Base-by-base conservation (phyloP, 2,329 filamentous ascomycete species). In the Arthrobotrys pseudoclavata region DNA sequence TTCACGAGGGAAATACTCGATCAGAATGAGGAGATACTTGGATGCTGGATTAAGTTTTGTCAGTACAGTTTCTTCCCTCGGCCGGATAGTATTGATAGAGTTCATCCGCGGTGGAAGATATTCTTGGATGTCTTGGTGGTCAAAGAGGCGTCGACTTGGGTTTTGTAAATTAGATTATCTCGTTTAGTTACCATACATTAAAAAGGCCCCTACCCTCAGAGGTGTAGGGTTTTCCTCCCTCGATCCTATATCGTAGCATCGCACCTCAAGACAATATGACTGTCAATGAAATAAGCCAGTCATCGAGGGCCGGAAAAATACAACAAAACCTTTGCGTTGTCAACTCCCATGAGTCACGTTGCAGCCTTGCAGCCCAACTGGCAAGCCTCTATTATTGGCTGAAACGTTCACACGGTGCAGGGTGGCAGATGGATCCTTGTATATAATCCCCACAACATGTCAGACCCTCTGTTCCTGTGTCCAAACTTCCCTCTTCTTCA, bases 391-490 rank as follows among this genome's bases (percentile, higher is more conserved):
- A 42, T n/a, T 10, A 60, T 60, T 60, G 55, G 55, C n/a, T 10
- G 34, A n/a, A 7, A 60, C 52, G 4, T n/a, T 40, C 34, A 12
- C 26, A 13, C 4, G 52, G 7, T 37, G 52, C 52, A 34, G 52
- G 31, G 31, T 37, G 52, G 50, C 55, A 60, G 55, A 24, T 60
- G 55, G 55, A 60, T 60, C 55, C 55, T 60, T 60, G 55, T 60
- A 60, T 60, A 60, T 60, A 60, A 60, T 60, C 55, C 55, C 55
- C 55, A 60, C 55, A 60, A 26, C 12, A 2, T 60, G 55, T 60
- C 55, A 60, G 55, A 60, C 55, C 15, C n/a, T 26, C 20, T 37
- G 12, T 13, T 37, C 29, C 52, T n/a, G n/a, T n/a, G n/a, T 9
- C 18, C 18, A 12, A 57, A 57, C 26, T 31, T 53, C 29, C 29